These are phyloP conservation scores for Agapanthus africanus DNA, from an alignment of 106 monocot genomes.

Conservation along the genomic window DNA sequence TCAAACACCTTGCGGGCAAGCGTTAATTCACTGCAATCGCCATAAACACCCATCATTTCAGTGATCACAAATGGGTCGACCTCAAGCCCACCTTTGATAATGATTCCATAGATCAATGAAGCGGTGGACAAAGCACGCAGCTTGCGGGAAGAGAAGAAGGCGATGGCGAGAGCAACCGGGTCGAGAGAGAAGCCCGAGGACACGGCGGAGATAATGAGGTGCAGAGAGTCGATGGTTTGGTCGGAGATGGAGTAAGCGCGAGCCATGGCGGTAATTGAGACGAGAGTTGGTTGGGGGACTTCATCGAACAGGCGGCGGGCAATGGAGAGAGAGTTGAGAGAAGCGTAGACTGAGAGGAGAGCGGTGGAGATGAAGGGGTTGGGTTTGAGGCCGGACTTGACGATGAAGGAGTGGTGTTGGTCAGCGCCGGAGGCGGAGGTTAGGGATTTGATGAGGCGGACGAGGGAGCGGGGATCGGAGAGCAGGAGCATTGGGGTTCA, in stretches of 20 bases:
- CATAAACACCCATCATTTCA: conserved; percentile 20
- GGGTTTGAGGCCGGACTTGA: conserved; percentile 17
- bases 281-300: conserved; percentile 25
- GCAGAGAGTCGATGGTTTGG: conserved; percentile 5
- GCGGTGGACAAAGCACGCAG: background rate
- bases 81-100: conserved; percentile 6
- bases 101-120: conserved; percentile 15
- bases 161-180: conserved; percentile 20
- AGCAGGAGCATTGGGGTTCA: no score
- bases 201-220: conserved; percentile 8
- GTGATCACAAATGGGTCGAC: conserved; percentile 23
- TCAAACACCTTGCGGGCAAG: conserved; percentile 11
- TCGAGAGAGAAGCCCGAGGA: conserved; percentile 13
- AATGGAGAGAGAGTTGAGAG: background rate
- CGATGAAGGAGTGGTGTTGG: conserved; percentile 15
- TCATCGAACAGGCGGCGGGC: conserved; percentile 25
- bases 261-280: conserved; percentile 27
- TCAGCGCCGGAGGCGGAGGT: conserved; percentile 1
- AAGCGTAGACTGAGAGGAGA: conserved; percentile 6
- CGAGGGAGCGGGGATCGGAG: no score
- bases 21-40: background rate
- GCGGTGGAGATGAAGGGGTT: conserved; percentile 21
- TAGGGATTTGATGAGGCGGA: conserved; percentile 24
- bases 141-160: conserved; percentile 13
- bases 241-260: conserved; percentile 11